Base-by-base conservation (phyloP, 208 protist species). In the Trypanosoma platydactyli region DNA sequence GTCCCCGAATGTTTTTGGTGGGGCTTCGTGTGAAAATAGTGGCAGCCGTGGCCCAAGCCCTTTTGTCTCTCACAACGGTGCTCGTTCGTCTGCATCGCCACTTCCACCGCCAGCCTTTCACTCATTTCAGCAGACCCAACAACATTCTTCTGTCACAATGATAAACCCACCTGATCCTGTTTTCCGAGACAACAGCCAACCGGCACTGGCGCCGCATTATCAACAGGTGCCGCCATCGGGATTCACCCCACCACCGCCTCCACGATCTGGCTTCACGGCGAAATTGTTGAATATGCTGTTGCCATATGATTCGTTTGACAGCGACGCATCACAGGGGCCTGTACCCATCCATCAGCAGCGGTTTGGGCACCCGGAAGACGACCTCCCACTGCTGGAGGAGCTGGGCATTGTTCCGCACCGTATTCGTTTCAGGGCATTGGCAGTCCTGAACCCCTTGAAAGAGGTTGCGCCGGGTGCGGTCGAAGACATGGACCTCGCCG, bases 331-430 rank as follows among this genome's bases (percentile, higher is more conserved):
- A 46, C 55, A 59, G 61, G 50, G 40, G 27, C 5, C 60, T 40
- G 52, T 58, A n/a, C 88, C 88, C 4, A 48, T 79, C 9, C 63
- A 94, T 59, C 85, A 91, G 55, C 69, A 66, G 3, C 89, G 89
- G 25, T 95, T 95, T 65, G 89, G 87, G n/a, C 81, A 75, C 73
- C 81, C 81, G 1, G 83, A 81, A 38, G 87, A 95, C 51, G 89
- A 95, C 56, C 57, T 92, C 16, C 89, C 89, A 38, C 68, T 95
- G 40, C 77, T 93, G 15, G 81, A 91, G 62, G 89, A 95, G 63
- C 79, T 95, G 16, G 86, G 86, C 18, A 84, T 95, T 22, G 77
- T 78, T 12, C 86, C 84, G 0, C 54, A 70, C 15, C 70, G 80
- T 51, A 93, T 95, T 49, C n/a, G 77, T 6, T 58, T 54, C 27